Conservation (phyloP, 2,329 filamentous ascomycete species). For the Fonsecaea erecta region DNA sequence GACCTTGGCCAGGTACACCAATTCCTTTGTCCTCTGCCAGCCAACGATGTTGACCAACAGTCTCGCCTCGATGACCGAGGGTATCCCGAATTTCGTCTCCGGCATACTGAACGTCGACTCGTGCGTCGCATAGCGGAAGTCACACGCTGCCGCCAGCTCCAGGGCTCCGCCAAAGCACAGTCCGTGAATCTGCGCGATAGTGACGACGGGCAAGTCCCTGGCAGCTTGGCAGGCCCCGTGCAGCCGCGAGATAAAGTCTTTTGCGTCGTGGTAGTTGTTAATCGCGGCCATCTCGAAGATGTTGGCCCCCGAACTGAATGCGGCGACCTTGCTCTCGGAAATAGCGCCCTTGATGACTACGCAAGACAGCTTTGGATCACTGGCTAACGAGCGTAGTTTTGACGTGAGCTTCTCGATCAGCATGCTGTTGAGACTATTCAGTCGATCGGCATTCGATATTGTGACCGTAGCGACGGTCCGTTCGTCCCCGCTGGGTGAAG, state of each 20-base stretch:
- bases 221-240: slow-evolving; percentile 29
- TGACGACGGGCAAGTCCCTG: slow-evolving; percentile 14
- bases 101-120: slow-evolving; percentile 33
- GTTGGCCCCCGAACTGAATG: slow-evolving; percentile 90
- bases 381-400: slow-evolving; percentile 32
- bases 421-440: slow-evolving; percentile 39
- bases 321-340: slow-evolving; percentile 42
- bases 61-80: slow-evolving; percentile 34
- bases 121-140: slow-evolving; percentile 31
- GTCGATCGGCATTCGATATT: slow-evolving; percentile 38
- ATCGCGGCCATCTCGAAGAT: slow-evolving; percentile 70
- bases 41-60: slow-evolving; percentile 36
- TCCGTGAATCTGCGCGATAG: slow-evolving; percentile 19
- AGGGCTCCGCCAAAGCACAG: slow-evolving; percentile 21
- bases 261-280: slow-evolving; percentile 39
- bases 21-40: slow-evolving; percentile 33
- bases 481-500: neutral
- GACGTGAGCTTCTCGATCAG: slow-evolving; percentile 35
- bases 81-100: slow-evolving; percentile 33
- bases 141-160: slow-evolving; percentile 36
- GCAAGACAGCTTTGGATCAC: slow-evolving; percentile 42
- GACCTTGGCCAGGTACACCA: slow-evolving; percentile 28
- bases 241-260: slow-evolving; percentile 43
- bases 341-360: slow-evolving; percentile 51
- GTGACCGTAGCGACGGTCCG: slow-evolving; percentile 39